Evolutionary conservation across 805 yeast genomes (phyloP), one percentile per base, ranked within the genome.

Genomic region (Nadsonia fulvescens): DNA sequence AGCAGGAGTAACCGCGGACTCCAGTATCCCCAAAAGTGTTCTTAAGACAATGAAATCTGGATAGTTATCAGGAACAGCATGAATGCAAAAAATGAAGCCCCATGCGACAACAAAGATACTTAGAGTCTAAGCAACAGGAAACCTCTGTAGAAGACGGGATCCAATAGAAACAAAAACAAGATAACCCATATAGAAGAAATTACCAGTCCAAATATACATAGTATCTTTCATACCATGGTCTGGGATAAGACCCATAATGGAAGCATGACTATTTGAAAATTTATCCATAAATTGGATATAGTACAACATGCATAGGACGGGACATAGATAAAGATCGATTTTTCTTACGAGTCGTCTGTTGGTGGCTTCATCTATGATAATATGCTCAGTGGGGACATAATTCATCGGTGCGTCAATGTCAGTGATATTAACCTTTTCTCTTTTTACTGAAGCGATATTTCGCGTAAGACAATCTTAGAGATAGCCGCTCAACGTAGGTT

Each of bases 101-200:
- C 83, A 74, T 0, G 63, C 22, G n/a, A 68, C 39, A 20, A 72
- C 58, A 32, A 61, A 58, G 1, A 45, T 33, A 6, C 65, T 51
- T 3, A 62, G 53, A 4, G 66, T 47, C 35, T 63, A 66, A 4
- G 69, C 58, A 34, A 73, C 54, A 3, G 72, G 74, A 27, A 67
- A 60, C 28, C 53, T 54, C 43, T 74, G 82, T 14, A 70, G 40
- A 1, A 58, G 25, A 24, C 50, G 39, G 6, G 55, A 44, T 3
- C 63, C 56, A 4, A 70, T 65, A 29, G 62, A 47, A 36, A 66
- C 71, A 39, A 67, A 70, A 6, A 51, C 53, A 25, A 74, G 44
- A 41, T 71, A 75, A 3, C 82, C 83, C 20, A 74, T 43, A 39
- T 69, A 70, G 36, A 70, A 70, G 6, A 66, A 58, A 1, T 72